These are phyloP conservation scores for Saprolegnia parasitica DNA, from an alignment of 352 stramenopile species.

Conservation along the genomic window DNA sequence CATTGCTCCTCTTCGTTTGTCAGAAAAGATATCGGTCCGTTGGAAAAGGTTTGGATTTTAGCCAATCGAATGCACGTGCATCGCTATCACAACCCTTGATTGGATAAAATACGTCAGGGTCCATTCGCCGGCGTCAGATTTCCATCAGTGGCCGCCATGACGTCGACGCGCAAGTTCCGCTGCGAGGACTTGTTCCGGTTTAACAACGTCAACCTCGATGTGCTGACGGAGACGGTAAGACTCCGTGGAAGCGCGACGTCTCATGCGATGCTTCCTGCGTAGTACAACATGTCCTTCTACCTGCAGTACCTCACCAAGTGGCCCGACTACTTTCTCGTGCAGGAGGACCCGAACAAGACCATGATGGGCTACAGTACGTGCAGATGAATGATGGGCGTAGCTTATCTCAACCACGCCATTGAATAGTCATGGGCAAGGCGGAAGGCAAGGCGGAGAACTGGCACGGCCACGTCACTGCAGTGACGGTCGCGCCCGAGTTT, in stretches of 20 bases:
- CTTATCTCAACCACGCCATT: constrained; percentile 16
- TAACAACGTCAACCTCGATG: constrained; percentile 98
- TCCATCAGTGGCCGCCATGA: constrained; percentile 62
- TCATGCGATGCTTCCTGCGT: constrained; percentile 22
- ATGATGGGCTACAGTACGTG: constrained; percentile 94
- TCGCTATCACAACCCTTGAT: constrained; percentile 6
- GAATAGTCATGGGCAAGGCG: constrained; percentile 91
- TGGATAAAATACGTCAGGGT: constrained; percentile 8
- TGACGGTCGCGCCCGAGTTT: constrained; percentile 97
- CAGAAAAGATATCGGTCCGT: neutral
- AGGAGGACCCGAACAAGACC: constrained; percentile 87
- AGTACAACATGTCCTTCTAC: constrained; percentile 98
- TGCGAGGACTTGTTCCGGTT: constrained; percentile 98
- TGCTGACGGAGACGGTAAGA: constrained; percentile 91
- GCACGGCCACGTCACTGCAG: constrained; percentile 97
- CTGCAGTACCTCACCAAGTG: constrained; percentile 95
- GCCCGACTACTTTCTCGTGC: constrained; percentile 96
- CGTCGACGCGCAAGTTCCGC: constrained; percentile 92
- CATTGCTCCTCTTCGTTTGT: neutral
- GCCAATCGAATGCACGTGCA: neutral
- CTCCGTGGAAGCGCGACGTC: constrained; percentile 12
- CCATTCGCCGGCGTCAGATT: neutral
- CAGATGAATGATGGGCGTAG: neutral
- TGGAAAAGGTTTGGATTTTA: constrained; percentile 6
- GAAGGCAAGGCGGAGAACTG: constrained; percentile 93